phyloP scores from a whole-genome alignment of 169 alveolate species.

The Miamiensis avidus region DNA sequence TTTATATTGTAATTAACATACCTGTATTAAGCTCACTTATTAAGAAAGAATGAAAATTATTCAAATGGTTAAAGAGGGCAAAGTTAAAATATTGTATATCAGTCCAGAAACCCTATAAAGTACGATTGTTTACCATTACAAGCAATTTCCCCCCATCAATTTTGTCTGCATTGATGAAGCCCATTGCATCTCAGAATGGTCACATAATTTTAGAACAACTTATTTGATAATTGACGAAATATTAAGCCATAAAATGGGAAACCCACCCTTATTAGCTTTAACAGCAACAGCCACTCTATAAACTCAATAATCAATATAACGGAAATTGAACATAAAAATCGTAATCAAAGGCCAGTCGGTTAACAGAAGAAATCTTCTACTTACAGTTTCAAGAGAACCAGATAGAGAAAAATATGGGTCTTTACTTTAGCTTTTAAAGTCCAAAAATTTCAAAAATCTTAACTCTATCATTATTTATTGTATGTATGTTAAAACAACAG shows the following conservation, averaged over 20 bases:
- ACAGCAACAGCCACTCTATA: constrained; percentile 92
- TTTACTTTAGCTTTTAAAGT: constrained; percentile 11
- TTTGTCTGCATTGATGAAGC: constrained; percentile 90
- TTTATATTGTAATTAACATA: background rate
- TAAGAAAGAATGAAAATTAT: constrained; percentile 62
- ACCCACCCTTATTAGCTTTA: constrained; percentile 74
- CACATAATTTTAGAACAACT: constrained; percentile 89
- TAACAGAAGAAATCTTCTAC: constrained; percentile 18
- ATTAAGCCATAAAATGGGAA: constrained; percentile 59
- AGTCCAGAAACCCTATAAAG: constrained; percentile 83
- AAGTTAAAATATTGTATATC: constrained; percentile 81
- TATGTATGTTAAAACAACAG: constrained; percentile 25
- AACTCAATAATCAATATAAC: constrained; percentile 61
- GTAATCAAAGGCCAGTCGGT: constrained; percentile 3
- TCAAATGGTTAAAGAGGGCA: constrained; percentile 62
- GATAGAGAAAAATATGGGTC: constrained; percentile 25
- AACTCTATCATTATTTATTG: constrained; percentile 33
- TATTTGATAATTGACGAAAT: constrained; percentile 77
- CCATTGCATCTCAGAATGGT: constrained; percentile 92
- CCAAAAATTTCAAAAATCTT: background rate
- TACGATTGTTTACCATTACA: constrained; percentile 52
- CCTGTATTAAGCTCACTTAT: constrained; percentile 35
- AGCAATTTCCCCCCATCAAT: constrained; percentile 58
- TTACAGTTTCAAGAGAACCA: constrained; percentile 25
- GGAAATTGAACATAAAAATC: constrained; percentile 44